A percentile compares a stretch with the other conserved stretches of the same genome.
Conservation (phyloP, 1,284 basidiomycete genomes). For the Coriolopsis trogii region DNA sequence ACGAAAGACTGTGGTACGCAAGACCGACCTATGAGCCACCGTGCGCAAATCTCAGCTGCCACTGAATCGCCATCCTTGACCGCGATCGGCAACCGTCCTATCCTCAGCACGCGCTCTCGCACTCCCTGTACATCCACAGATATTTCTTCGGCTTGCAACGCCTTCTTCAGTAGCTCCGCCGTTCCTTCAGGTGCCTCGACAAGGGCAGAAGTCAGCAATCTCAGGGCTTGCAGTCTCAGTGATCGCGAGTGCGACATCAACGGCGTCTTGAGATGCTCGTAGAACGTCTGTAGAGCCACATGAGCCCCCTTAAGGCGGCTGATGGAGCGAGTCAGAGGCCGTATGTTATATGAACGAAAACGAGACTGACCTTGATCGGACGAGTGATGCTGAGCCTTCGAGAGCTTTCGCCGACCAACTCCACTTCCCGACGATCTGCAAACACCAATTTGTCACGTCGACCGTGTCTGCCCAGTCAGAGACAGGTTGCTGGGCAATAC, state of each 20-base stretch:
- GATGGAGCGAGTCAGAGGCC: neutral
- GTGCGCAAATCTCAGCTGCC: slow-evolving; percentile 54
- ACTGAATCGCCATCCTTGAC: slow-evolving; percentile 55
- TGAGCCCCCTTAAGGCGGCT: slow-evolving; percentile 28
- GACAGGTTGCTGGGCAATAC: slow-evolving; percentile 44
- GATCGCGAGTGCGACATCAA: slow-evolving; percentile 62
- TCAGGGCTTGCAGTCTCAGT: slow-evolving; percentile 57
- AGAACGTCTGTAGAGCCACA: slow-evolving; percentile 47
- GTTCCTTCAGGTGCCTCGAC: slow-evolving; percentile 45
- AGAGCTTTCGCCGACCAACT: slow-evolving; percentile 59
- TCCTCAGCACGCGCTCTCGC: slow-evolving; percentile 79
- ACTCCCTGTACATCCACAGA: slow-evolving; percentile 77
- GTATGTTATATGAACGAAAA: neutral
- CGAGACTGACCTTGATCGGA: slow-evolving; percentile 48
- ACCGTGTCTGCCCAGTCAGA: slow-evolving; percentile 48
- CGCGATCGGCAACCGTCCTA: slow-evolving; percentile 60
- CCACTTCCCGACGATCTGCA: slow-evolving; percentile 54
- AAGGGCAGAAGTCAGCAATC: slow-evolving; percentile 53
- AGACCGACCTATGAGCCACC: slow-evolving; percentile 66
- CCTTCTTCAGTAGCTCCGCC: slow-evolving; percentile 63
- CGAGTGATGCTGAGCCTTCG: slow-evolving; percentile 51
- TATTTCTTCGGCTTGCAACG: slow-evolving; percentile 75
- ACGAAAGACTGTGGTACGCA: neutral
- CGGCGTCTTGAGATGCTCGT: slow-evolving; percentile 45
- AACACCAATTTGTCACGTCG: slow-evolving; percentile 50